Percentiles rank a stretch among this genome's conserved stretches.
phyloP scores from a whole-genome alignment of 2,329 filamentous ascomycete species.

The Ramularia collo-cygni region DNA sequence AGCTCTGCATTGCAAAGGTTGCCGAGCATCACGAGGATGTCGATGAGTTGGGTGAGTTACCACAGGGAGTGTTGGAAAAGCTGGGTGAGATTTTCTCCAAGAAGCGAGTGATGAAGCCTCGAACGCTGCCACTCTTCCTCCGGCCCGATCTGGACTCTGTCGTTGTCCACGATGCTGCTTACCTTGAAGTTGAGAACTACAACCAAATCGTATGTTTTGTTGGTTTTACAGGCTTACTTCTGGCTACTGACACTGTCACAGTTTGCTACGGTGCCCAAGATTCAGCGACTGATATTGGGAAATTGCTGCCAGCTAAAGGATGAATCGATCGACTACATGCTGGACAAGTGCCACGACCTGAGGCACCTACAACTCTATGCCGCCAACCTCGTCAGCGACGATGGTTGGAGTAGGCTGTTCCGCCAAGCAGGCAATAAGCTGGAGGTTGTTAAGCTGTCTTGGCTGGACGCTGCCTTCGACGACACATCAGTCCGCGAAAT shows the following conservation, averaged over 20 bases:
- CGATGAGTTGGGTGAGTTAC: conserved; percentile 59
- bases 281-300: conserved; percentile 66
- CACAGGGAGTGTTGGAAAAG: conserved; percentile 48
- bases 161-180: conserved; percentile 56
- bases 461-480: conserved; percentile 74
- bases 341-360: conserved; percentile 63
- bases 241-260: too few species aligned
- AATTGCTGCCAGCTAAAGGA: conserved; percentile 93
- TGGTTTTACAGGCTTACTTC: too few species aligned
- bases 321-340: conserved; percentile 70
- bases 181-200: conserved; percentile 68
- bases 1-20: conserved; percentile 58
- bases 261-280: conserved; percentile 64
- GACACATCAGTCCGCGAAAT: conserved; percentile 62
- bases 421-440: conserved; percentile 58
- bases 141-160: conserved; percentile 49
- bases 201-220: conserved; percentile 50
- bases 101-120: conserved; percentile 50
- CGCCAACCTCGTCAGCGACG: conserved; percentile 72
- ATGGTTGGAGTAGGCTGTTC: conserved; percentile 67
- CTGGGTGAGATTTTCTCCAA: conserved; percentile 60
- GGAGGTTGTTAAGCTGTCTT: conserved; percentile 67
- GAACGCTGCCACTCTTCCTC: conserved; percentile 44
- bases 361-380: conserved; percentile 72
- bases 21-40: conserved; percentile 57